Conservation (phyloP, 306 rosid genomes). For the Gillenia trifoliata region DNA sequence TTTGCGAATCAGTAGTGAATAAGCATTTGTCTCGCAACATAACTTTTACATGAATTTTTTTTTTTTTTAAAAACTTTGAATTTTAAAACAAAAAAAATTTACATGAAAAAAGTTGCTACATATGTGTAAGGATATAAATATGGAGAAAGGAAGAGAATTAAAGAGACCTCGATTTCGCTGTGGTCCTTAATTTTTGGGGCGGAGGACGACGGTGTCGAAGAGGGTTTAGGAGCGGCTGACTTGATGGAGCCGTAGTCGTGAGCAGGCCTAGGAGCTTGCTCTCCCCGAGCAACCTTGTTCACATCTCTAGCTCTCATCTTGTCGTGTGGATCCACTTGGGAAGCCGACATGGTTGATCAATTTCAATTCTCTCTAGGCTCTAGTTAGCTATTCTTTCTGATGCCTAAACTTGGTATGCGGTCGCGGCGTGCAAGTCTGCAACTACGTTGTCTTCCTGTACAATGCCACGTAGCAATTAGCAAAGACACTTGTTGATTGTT, state of each 20-base stretch:
- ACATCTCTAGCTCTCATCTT: conserved; percentile 51
- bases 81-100: no score
- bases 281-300: conserved; percentile 42
- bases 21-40: no score
- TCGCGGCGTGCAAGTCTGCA: no score
- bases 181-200: neutral
- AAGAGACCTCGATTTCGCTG: neutral
- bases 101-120: no score
- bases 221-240: conserved; percentile 21
- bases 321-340: conserved; percentile 47
- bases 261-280: conserved; percentile 48
- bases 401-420: neutral
- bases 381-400: neutral
- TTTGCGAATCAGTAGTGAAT: no score
- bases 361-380: neutral
- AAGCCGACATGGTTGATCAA: conserved; percentile 18
- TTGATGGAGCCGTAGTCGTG: conserved; percentile 54
- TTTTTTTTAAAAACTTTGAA: no score
- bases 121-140: no score
- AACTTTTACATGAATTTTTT: no score
- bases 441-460: neutral
- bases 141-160: neutral
- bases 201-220: neutral
- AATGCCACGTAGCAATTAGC: neutral
- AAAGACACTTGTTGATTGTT: neutral